A percentile compares a stretch with the other conserved stretches of the same genome.
phyloP scores from a whole-genome alignment of 495 filamentous ascomycete genomes.

The Talaromyces borbonicus region DNA sequence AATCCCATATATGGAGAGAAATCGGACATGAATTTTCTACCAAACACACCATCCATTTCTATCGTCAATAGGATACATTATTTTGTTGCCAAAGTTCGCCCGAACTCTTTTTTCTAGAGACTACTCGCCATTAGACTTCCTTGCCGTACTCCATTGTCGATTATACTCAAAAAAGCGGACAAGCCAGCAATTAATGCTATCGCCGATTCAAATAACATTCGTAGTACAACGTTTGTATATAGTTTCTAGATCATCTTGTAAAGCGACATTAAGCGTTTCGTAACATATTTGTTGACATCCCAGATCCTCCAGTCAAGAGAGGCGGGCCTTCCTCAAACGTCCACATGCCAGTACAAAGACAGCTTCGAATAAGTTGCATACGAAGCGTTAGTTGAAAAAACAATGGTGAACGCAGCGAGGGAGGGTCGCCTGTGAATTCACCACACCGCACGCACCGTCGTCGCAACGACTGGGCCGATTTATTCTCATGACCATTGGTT shows the following conservation, averaged over 20 bases:
- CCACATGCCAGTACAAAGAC: slow-evolving; percentile 39
- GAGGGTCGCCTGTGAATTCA: slow-evolving; percentile 30
- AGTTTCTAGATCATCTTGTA: too few species aligned
- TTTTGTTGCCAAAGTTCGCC: too few species aligned
- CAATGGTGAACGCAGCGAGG: slow-evolving; percentile 23
- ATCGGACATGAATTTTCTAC: slow-evolving; percentile 1
- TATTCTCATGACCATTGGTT: not conserved
- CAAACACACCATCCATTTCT: slow-evolving; percentile 1
- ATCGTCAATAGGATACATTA: slow-evolving; percentile 1
- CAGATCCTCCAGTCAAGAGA: not conserved
- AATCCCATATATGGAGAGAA: slow-evolving; percentile 2
- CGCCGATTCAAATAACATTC: too few species aligned
- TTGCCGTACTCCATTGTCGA: too few species aligned
- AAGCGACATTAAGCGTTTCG: not conserved
- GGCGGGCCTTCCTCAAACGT: slow-evolving; percentile 20
- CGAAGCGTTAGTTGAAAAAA: slow-evolving; percentile 33
- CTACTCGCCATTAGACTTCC: too few species aligned
- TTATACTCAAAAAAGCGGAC: too few species aligned
- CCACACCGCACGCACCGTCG: slow-evolving; percentile 35
- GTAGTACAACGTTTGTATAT: too few species aligned
- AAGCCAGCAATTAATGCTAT: too few species aligned
- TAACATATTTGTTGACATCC: not conserved
- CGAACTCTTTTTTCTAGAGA: too few species aligned
- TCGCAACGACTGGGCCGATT: not conserved
- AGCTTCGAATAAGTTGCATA: slow-evolving; percentile 29